Base-by-base conservation (phyloP, 2,329 filamentous ascomycete genomes). In the Zasmidium angulare region DNA sequence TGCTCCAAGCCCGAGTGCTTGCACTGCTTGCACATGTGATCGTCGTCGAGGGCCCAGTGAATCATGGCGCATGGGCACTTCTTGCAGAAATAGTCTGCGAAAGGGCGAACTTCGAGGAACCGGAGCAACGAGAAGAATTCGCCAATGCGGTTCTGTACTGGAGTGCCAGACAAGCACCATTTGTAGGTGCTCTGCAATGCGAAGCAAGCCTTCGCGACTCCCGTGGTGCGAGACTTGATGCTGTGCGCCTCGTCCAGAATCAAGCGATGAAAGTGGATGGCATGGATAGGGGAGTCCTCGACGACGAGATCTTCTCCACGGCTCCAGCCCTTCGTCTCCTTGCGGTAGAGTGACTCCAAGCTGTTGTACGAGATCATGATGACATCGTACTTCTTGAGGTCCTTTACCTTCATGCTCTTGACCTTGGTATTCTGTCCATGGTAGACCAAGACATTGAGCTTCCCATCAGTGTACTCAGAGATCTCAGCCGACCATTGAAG, bases 291-390 rank as follows among this genome's bases (percentile, higher is more conserved):
- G 1, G 84, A 87, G 51, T 86, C 82, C 75, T 95, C 90, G 72
- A 93, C 96, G 76, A 93, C 83, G 22, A 93, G 79, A 11, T 89
- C 89, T 23, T 90, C 86, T 63, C 90, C 89, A 59, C 92, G 89
- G 66, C 84, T 87, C 81, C 93, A 95, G 0, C 95, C 95, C 72
- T 95, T 96, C 69, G 89, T 88, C 74, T 99, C 90, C 75, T 96
- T 96, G 58, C 95, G 89, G 72, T 92, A 91, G 70, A 96, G 87
- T 0, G 93, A 96, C 75, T 98, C 95, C 31, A 99, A 79, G 66
- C 90, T 84, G 67, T 90, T 92, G 82, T 96, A 99, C 14, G 93
- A 98, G 78, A 98, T 96, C 84, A 98, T 92, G 71, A 98, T 93
- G 53, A 99, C 91, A 75, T 99, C 87, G 76, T 49, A 88, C n/a